phyloP scores from a whole-genome alignment of 1,139 yeast species.

The Pichia sp. region DNA sequence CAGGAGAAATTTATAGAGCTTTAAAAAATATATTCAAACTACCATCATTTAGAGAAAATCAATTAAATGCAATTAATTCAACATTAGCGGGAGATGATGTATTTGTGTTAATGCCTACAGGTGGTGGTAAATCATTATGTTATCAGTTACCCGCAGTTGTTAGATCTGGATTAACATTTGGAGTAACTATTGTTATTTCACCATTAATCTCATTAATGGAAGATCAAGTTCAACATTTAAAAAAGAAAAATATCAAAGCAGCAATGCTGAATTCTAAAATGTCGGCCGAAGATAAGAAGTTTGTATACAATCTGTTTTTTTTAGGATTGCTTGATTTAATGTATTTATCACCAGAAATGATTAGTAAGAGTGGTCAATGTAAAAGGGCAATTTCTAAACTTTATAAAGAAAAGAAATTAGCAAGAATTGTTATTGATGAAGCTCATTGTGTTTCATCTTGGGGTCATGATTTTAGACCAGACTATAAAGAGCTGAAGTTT shows the following conservation, averaged over 20 bases:
- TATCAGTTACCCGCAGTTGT: constrained; percentile 92
- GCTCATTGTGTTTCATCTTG: constrained; percentile 98
- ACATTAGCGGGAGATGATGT: constrained; percentile 80
- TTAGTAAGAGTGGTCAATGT: constrained; percentile 67
- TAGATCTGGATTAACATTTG: constrained; percentile 63
- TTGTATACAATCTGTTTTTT: constrained; percentile 55
- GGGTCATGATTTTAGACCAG: constrained; percentile 99
- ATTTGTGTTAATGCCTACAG: constrained; percentile 97
- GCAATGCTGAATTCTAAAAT: constrained; percentile 86
- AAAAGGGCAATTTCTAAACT: constrained; percentile 57
- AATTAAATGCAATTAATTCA: constrained; percentile 78
- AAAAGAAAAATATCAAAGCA: constrained; percentile 63
- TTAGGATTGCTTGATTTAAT: constrained; percentile 68
- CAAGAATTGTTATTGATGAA: constrained; percentile 91
- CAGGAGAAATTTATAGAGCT: constrained; percentile 55
- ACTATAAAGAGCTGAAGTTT: constrained; percentile 73
- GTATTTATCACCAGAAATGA: constrained; percentile 94
- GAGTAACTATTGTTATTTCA: constrained; percentile 87
- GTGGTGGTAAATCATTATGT: constrained; percentile 96
- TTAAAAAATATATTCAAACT: constrained; percentile 59
- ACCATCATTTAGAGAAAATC: constrained; percentile 70
- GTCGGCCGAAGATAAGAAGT: constrained; percentile 55
- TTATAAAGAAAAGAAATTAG: constrained; percentile 51
- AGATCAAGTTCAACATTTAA: constrained; percentile 86
- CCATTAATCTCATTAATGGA: constrained; percentile 96